phyloP scores from a whole-genome alignment of 2,329 filamentous ascomycete genomes.

The Calcarisporium arbuscula region DNA sequence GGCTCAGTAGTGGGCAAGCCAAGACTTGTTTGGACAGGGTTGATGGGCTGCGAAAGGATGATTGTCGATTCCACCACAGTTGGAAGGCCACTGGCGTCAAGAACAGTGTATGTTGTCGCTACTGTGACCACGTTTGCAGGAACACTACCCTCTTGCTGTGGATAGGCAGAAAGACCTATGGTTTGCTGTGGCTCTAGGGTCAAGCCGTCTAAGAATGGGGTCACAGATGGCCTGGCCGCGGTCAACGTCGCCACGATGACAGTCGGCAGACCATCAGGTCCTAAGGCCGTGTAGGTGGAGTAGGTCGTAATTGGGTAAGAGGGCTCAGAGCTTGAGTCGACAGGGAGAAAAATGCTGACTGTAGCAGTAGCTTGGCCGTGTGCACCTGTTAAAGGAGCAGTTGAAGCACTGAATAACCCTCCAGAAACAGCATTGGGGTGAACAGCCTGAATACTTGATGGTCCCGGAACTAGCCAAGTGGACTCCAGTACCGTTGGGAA shows the following conservation, averaged over 20 bases:
- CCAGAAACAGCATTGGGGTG: constrained; percentile 10
- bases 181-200: constrained; percentile 3
- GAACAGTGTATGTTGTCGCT: constrained; percentile 21
- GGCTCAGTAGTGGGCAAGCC: constrained; percentile 13
- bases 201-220: neutral
- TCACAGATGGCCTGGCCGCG: neutral
- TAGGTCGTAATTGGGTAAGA: constrained; percentile 1
- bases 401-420: neutral
- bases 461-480: constrained; percentile 21
- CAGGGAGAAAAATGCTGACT: too few species aligned
- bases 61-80: constrained; percentile 24
- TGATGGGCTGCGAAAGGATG: constrained; percentile 14
- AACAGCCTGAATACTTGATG: constrained; percentile 8
- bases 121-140: constrained; percentile 15
- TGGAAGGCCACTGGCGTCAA: constrained; percentile 20
- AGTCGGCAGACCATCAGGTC: constrained; percentile 8
- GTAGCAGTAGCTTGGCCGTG: neutral
- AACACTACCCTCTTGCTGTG: constrained; percentile 6
- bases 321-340: neutral
- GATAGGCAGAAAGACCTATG: constrained; percentile 6
- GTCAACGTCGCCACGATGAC: constrained; percentile 6
- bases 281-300: constrained; percentile 6
- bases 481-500: constrained; percentile 26
- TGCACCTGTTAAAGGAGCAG: neutral
- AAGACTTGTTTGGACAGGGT: constrained; percentile 13